Evolutionary conservation across 2,329 filamentous ascomycete species (phyloP), one percentile per base, ranked within the genome.

Genomic region (Monilinia aucupariae): DNA sequence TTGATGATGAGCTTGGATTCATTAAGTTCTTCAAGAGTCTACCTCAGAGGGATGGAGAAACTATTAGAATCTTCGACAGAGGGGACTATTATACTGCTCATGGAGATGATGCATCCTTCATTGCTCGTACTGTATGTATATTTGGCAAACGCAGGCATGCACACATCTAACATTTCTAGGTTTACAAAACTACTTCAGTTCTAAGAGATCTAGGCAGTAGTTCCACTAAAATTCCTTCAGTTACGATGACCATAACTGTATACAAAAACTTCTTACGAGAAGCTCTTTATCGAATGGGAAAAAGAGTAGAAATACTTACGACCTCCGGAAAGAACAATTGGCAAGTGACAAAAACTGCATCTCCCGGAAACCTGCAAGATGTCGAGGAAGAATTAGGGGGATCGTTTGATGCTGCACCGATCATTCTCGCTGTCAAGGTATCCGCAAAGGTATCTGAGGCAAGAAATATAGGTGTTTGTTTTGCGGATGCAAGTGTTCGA

Each of bases 131-230:
- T 22, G 88, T 89, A 76, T 65, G 80, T 71, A 47, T 8, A 25
- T 39, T 58, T 25, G 1, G 54, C 27, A 4, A 10, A 7, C 17
- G 39, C 13, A 27, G 4, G 30, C 37, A 48, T 53, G 32, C 34
- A 43, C 47, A 37, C 43, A 63, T 53, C 54, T 37, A 65, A 56
- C 32, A 54, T 17, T 27, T 41, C 1, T 61, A 90, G 87, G 89
- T 97, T 64, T 99, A 99, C 83, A 96, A 96, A 78, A 97, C 94
- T 5, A 97, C 92, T 2, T 96, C 94, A 0, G 94, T 99, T 20
- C 84, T 99, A 27, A 87, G 93, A 69, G 92, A 94, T 70, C 84
- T 99, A 27, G 94, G 94, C 66, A 86, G 88, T 71, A 90, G 92
- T 73, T 86, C 90, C 65, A 90, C 88, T n/a, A 89, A 89, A 54